Evolutionary conservation across 2,329 filamentous ascomycete genomes (phyloP).

Genomic region (Venturia effusa): DNA sequence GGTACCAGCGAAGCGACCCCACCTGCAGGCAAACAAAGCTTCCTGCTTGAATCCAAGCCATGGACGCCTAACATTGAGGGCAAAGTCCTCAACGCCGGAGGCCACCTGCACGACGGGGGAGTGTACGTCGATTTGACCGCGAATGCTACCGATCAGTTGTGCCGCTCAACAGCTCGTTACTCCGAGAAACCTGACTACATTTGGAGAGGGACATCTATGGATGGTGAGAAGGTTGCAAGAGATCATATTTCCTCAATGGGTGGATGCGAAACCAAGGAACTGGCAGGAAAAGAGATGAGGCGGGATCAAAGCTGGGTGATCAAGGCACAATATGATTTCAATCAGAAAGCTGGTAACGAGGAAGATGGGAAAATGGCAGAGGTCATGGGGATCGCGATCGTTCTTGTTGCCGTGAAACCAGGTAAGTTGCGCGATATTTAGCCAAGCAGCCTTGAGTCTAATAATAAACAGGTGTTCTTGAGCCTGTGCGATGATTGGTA

Average conservation of each 20-base stretch:
- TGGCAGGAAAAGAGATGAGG: not conserved
- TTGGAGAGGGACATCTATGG: slow-evolving; percentile 2
- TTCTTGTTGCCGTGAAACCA: not conserved
- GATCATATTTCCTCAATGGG: slow-evolving; percentile 11
- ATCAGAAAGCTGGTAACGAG: slow-evolving; percentile 4
- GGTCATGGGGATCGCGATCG: slow-evolving; percentile 4
- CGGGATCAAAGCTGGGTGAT: slow-evolving; percentile 7
- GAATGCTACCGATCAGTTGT: not conserved
- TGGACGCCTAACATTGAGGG: slow-evolving; percentile 11
- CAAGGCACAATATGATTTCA: slow-evolving; percentile 10
- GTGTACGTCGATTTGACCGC: not conserved
- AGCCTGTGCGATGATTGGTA: too few species aligned
- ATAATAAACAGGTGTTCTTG: too few species aligned
- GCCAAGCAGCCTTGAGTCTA: too few species aligned
- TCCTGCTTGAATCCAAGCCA: not conserved
- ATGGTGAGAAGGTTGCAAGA: not conserved
- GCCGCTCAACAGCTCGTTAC: slow-evolving; percentile 6
- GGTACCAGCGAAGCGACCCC: slow-evolving; percentile 4
- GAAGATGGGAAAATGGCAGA: not conserved
- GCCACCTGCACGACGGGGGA: slow-evolving; percentile 9
- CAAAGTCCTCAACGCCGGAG: slow-evolving; percentile 1
- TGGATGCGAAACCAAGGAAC: not conserved
- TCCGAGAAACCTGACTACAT: slow-evolving; percentile 8
- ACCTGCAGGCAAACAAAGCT: slow-evolving; percentile 2
- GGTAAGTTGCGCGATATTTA: too few species aligned